Base-by-base conservation (phyloP, 148 eudicot species). In the Suaeda aralocaspica region DNA sequence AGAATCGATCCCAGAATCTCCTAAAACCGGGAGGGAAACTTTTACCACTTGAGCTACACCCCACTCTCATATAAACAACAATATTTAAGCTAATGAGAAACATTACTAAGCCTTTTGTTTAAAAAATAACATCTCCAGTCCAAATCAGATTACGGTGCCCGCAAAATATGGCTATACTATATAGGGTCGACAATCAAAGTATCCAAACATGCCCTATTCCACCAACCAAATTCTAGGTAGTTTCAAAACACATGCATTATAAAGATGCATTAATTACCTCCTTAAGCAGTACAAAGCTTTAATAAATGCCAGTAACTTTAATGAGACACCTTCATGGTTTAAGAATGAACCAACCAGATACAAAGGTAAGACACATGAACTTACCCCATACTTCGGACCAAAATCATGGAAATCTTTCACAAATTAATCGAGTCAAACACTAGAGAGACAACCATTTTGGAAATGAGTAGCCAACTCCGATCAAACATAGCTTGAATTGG, bases 181-280 rank as follows among this genome's bases (percentile, higher is more conserved):
- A 67, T 69, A 8, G 18, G 36, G 30, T 41, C 58, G 25, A 51
- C 26, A 62, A 61, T 62, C 28, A 59, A 62, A 68, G 56, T 41
- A 53, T 45, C 74, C 65, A 56, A 76, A 70, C 65, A 55, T 53
- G 45, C 1, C 33, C 48, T 48, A 28, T 41, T 13, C 15, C 64
- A 76, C 67, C 74, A 62, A 63, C 69, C 33, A 62, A 46, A 29
- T 67, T 74, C 36, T 67, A 24, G 71, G 77, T 59, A 44, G 31
- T 33, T 59, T 36, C 66, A 31, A 66, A 72, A n/a, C 30, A 21
- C 62, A 74, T 48, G 48, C 67, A 39, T 16, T 36, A 33, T 33
- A 19, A 9, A 66, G 14, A 31, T 5, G 36, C 46, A 48, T 74
- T 62, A 74, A 74, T 74, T 53, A 72, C 61, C 61, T 28, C 16